Conservation (phyloP, 2,329 filamentous ascomycete species). For the Didymella arachidicola region DNA sequence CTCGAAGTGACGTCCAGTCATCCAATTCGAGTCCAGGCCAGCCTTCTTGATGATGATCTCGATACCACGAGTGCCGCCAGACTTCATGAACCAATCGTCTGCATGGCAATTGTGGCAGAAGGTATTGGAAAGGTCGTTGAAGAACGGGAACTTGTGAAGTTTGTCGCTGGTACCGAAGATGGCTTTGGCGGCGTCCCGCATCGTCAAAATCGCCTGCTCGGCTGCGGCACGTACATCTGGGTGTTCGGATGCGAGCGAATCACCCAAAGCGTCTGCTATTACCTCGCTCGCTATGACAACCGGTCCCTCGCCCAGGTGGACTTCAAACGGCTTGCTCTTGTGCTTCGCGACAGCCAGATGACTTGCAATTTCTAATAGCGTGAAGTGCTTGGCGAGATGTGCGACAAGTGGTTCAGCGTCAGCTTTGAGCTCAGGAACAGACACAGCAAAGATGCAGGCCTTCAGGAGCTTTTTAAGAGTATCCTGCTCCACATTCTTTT, state of each 20-base stretch:
- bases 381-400: conserved; percentile 88
- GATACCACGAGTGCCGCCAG: conserved; percentile 89
- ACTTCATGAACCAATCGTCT: conserved; percentile 98
- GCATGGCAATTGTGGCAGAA: conserved; percentile 97
- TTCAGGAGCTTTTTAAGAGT: conserved; percentile 87
- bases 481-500: conserved; percentile 84
- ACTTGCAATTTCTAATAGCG: conserved; percentile 85
- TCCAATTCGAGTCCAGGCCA: conserved; percentile 83
- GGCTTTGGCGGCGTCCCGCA: conserved; percentile 76
- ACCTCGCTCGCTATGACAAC: conserved; percentile 86
- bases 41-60: conserved; percentile 85
- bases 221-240: conserved; percentile 81
- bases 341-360: conserved; percentile 84
- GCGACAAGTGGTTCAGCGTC: conserved; percentile 78
- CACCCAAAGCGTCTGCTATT: conserved; percentile 87
- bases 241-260: conserved; percentile 87
- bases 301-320: conserved; percentile 84
- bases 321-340: conserved; percentile 79
- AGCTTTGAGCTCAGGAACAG: conserved; percentile 78
- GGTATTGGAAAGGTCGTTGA: conserved; percentile 78
- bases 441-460: conserved; percentile 84
- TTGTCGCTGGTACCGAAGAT: conserved; percentile 80
- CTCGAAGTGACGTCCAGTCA: conserved; percentile 82
- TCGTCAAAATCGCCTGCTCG: conserved; percentile 76
- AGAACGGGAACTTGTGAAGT: conserved; percentile 81